Evolutionary conservation across 495 filamentous ascomycete species (phyloP), one percentile per base, ranked within the genome.

Genomic region (Xylaria bambusicola): DNA sequence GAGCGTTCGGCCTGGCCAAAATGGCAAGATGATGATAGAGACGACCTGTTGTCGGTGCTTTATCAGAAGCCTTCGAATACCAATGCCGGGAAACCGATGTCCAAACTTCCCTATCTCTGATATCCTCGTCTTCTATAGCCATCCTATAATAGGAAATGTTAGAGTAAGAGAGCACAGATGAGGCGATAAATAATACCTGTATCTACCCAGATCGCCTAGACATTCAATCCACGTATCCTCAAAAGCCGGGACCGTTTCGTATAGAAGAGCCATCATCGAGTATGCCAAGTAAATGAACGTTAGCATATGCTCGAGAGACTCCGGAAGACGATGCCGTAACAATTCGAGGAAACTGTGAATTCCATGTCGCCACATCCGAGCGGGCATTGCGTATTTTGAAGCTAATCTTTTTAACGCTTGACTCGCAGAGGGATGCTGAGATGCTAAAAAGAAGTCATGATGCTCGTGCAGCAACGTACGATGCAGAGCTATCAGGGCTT

Each of bases 211-310:
- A 72, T 93, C 89, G 0, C 89, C 89, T 0, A 93, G 73, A 65
- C 89, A 93, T 56, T 95, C 91, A 23, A 93, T 87, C 91, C 91
- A 95, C 0, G 86, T 93, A 56, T 90, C 87, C 49, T 85, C 79
- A 59, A 90, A 93, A 0, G 77, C 71, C 0, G 85, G 80, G 0
- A 91, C 86, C 0, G 86, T 90, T 64, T 91, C 89, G 50, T 86
- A 79, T 1, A 93, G 31, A 1, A 73, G 56, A 0, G 88, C 85
- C 79, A 93, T 85, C 84, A 90, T 90, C 17, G 86, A 86, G 64
- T 93, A 93, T 0, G 91, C 88, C 23, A 91, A 68, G 57, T 91
- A 89, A 44, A 95, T 89, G 64, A 91, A 94, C 0, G 86, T 80
- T 0, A 93, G 77, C 90, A 93, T 93, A 63, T 90, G 84, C 50